These are phyloP conservation scores for Dichotomocladium elegans DNA, from an alignment of 371 early-diverging fungal species.

Conservation along the genomic window DNA sequence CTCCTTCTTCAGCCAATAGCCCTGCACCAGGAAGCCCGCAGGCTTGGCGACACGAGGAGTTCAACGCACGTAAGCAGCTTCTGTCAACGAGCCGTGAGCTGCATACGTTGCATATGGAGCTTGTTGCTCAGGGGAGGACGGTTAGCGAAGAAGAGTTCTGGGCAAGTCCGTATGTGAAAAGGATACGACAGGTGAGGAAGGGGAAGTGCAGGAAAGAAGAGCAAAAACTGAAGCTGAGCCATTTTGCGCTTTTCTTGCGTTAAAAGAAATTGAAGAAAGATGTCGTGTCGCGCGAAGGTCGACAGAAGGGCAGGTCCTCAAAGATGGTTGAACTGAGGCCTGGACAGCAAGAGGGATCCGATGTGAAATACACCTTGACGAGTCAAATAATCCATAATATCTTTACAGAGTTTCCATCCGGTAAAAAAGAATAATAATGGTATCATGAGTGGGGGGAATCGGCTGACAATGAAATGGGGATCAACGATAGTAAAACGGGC, in stretches of 20 bases:
- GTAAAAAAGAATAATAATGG: slow-evolving; percentile 24
- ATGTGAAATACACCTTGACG: slow-evolving; percentile 83
- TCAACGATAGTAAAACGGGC: slow-evolving; percentile 66
- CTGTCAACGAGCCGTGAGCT: slow-evolving; percentile 68
- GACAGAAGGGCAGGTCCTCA: slow-evolving; percentile 84
- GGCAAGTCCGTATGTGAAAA: slow-evolving; percentile 70
- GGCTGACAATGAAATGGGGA: background rate
- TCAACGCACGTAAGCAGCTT: slow-evolving; percentile 59
- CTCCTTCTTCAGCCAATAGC: slow-evolving; percentile 18
- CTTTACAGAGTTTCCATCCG: slow-evolving; percentile 86
- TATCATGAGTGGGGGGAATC: background rate
- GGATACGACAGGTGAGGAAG: slow-evolving; percentile 27
- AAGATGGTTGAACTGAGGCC: slow-evolving; percentile 78
- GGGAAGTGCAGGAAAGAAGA: background rate
- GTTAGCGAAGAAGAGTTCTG: slow-evolving; percentile 92
- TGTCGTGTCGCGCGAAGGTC: slow-evolving; percentile 62
- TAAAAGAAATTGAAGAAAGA: slow-evolving; percentile 65
- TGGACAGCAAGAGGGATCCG: slow-evolving; percentile 74
- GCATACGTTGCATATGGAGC: slow-evolving; percentile 69
- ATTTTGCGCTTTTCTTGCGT: background rate
- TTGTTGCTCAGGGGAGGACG: slow-evolving; percentile 68
- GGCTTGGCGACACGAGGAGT: slow-evolving; percentile 44
- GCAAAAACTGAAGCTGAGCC: too few relatives aligned
- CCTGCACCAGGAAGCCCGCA: slow-evolving; percentile 9
- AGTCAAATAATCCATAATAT: slow-evolving; percentile 87